These are phyloP conservation scores for Geotrichum restrictum DNA, from an alignment of 1,139 yeast species.

Conservation along the genomic window DNA sequence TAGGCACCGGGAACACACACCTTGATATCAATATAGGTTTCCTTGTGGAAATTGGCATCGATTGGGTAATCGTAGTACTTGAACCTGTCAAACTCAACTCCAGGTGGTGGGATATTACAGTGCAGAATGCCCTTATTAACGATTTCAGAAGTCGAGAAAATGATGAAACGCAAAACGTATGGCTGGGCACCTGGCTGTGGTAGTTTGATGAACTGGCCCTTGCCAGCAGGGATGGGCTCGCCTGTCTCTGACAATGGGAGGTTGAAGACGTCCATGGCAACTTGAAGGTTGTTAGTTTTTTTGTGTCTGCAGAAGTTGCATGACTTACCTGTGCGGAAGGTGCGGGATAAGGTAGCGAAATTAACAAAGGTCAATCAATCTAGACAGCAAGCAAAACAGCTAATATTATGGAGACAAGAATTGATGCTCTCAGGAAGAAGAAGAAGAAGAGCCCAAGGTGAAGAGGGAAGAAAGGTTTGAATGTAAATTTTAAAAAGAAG, in stretches of 20 bases:
- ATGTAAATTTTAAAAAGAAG: no score
- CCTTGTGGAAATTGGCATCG: constrained; percentile 44
- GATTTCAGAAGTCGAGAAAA: constrained; percentile 72
- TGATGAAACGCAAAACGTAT: constrained; percentile 53
- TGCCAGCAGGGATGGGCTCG: constrained; percentile 38
- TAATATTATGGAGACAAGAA: no score
- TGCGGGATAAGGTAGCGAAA: no score
- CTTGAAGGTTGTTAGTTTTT: not conserved
- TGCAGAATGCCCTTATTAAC: constrained; percentile 66
- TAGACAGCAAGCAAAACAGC: no score
- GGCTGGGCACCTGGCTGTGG: constrained; percentile 50
- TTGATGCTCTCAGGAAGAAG: no score
- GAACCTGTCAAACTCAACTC: constrained; percentile 51
- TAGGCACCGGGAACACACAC: constrained; percentile 77
- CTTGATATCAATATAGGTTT: constrained; percentile 56
- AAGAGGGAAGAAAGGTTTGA: no score
- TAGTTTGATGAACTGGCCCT: constrained; percentile 52
- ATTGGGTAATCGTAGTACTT: constrained; percentile 50
- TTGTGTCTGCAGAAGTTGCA: no score
- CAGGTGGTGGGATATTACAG: constrained; percentile 66
- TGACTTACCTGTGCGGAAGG: no score
- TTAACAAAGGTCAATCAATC: no score
- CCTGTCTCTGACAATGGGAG: constrained; percentile 35
- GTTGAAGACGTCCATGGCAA: constrained; percentile 24
- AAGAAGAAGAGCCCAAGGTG: no score